Base-by-base conservation (phyloP, 257 asterid genomes). In the Forsythia suspensa region DNA sequence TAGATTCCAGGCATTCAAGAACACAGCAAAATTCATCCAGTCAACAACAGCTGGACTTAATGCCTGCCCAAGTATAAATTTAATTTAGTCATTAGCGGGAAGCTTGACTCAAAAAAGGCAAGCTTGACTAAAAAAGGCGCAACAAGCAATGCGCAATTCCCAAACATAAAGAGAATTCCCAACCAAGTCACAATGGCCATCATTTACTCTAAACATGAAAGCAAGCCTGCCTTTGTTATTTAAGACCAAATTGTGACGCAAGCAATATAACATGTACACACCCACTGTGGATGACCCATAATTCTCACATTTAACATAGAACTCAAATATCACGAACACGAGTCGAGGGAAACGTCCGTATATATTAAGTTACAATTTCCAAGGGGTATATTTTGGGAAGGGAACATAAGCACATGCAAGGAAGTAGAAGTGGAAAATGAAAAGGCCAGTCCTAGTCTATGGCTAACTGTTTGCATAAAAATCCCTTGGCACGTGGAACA, bases 1-100 rank as follows among this genome's bases (percentile, higher is more conserved):
- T 52, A 89, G 88, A 87, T 91, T 91, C 97, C 97, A 91, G 39
- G 98, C 99, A 81, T 96, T 94, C 77, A 94, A 84, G 81, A 96
- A 91, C 67, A 94, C 94, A 4, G 85, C 81, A 72, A 96, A 94
- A 83, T 89, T 92, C 89, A 92, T 80, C 99, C 97, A 96, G 85
- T 90, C 97, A 73, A 88, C 79, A 73, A 85, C 75, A 75, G 88
- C 87, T 4, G 81, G 76, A 83, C 77, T 82, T 76, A 86, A 83
- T 24, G 70, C 96, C 98, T 94, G 97, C 84, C 51, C 24, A 72
- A 76, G 72, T 20, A 34, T 55, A 66, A 37, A 7, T 36, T 80
- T 55, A 38, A 11, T n/a, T 24, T 34, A 68, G 42, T 75, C 81
- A 20, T 48, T 42, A 43, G 37, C 43, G 37, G 52, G 65, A 57